Evolutionary conservation across 352 stramenopile genomes (phyloP).

Genomic region (Globisporangium lucens): DNA sequence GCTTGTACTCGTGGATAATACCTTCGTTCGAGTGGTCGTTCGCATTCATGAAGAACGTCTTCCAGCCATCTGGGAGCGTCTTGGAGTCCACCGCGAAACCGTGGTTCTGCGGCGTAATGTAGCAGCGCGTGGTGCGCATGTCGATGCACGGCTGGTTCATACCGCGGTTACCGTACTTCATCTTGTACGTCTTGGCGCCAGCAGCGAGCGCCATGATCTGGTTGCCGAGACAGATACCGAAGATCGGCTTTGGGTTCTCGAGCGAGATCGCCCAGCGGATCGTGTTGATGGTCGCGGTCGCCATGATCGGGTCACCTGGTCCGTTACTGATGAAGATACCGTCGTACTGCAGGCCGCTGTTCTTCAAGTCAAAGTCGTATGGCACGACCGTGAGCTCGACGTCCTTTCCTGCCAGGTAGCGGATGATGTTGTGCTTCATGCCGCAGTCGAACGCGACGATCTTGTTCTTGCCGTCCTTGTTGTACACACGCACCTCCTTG

Average conservation of each 20-base stretch:
- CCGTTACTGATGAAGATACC: slow-evolving; percentile 98
- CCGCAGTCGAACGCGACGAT: slow-evolving; percentile 97
- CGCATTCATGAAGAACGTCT: slow-evolving; percentile 97
- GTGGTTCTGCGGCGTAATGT: slow-evolving; percentile 99
- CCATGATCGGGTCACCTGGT: slow-evolving; percentile 95
- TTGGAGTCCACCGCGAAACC: slow-evolving; percentile 95
- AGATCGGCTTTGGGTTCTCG: slow-evolving; percentile 93
- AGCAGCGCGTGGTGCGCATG: slow-evolving; percentile 94
- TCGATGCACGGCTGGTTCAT: slow-evolving; percentile 99
- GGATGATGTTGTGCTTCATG: slow-evolving; percentile 99
- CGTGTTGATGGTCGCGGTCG: slow-evolving; percentile 87
- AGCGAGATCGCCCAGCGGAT: slow-evolving; percentile 88
- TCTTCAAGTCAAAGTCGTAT: slow-evolving; percentile 90
- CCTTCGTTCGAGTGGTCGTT: slow-evolving; percentile 99
- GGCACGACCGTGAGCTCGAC: slow-evolving; percentile 95
- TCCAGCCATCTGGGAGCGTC: slow-evolving; percentile 92
- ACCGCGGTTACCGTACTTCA: slow-evolving; percentile 98
- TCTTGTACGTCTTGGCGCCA: slow-evolving; percentile 95
- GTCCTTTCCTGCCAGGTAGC: slow-evolving; percentile 90
- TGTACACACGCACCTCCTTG: slow-evolving; percentile 91
- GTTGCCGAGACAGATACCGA: slow-evolving; percentile 99
- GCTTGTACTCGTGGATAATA: slow-evolving; percentile 96
- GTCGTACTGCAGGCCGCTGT: slow-evolving; percentile 91
- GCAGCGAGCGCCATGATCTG: slow-evolving; percentile 95
- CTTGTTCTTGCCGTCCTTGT: slow-evolving; percentile 92